A percentile compares a stretch with the other conserved stretches of the same genome.
phyloP scores from a whole-genome alignment of 1,284 basidiomycete genomes.

The Papiliotrema terrestris region DNA sequence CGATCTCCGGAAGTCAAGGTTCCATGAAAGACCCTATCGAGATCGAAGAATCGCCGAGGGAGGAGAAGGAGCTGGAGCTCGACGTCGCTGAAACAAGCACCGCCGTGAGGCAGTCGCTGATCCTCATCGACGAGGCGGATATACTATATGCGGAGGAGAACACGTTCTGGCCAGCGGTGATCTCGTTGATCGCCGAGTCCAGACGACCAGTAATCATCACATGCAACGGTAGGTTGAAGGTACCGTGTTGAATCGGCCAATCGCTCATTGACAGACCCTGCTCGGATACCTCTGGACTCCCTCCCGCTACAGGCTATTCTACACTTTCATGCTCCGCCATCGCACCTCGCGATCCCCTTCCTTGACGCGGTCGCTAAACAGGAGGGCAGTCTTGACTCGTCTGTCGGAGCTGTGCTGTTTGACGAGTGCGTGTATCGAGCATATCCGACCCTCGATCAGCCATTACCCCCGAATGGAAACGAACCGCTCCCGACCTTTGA shows the following conservation, averaged over 20 bases:
- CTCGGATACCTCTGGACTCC: constrained; percentile 63
- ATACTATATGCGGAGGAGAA: constrained; percentile 84
- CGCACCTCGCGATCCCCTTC: constrained; percentile 64
- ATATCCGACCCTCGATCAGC: constrained; percentile 40
- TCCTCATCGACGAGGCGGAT: constrained; percentile 96
- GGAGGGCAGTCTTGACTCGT: constrained; percentile 48
- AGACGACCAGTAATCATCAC: constrained; percentile 83
- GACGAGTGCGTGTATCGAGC: constrained; percentile 1
- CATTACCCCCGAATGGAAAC: constrained; percentile 48
- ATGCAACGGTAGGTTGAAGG: constrained; percentile 78
- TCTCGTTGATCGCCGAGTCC: constrained; percentile 73
- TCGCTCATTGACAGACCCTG: constrained; percentile 57
- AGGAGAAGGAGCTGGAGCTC: neutral
- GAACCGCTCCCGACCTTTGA: constrained; percentile 53
- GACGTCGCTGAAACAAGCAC: constrained; percentile 2
- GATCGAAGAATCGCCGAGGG: constrained; percentile 12
- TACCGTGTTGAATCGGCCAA: too few relatives aligned
- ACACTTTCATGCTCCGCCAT: constrained; percentile 61
- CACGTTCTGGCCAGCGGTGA: constrained; percentile 85
- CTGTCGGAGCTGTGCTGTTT: constrained; percentile 29
- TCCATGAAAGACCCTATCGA: constrained; percentile 28
- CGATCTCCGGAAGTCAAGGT: constrained; percentile 17
- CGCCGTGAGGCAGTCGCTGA: constrained; percentile 68
- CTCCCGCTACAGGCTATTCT: constrained; percentile 75
- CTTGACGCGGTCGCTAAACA: constrained; percentile 62